Evolutionary conservation across 257 asterid species (phyloP).

Genomic region (Verbascum thapsus): DNA sequence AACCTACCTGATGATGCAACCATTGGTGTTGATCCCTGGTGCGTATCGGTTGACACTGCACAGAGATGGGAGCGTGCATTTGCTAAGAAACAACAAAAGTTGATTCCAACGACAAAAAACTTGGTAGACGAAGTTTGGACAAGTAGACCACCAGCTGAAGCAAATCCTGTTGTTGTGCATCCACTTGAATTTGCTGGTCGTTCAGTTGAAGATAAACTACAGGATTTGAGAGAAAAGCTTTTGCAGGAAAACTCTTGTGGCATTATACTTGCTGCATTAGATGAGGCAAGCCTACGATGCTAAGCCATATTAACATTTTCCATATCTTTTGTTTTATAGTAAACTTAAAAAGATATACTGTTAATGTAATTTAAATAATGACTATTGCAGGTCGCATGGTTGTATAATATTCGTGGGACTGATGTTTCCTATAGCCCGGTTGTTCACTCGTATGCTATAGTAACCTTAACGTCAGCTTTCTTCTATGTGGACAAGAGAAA

Average conservation of each 20-base stretch:
- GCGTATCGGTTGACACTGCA: conserved; percentile 90
- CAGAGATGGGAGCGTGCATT: conserved; percentile 81
- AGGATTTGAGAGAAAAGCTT: conserved; percentile 79
- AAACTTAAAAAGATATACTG: conserved; percentile 9
- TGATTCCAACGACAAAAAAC: conserved; percentile 66
- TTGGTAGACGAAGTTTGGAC: conserved; percentile 94
- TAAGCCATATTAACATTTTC: conserved; percentile 12
- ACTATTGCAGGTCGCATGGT: conserved; percentile 81
- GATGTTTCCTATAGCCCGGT: conserved; percentile 88
- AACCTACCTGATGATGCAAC: conserved; percentile 73
- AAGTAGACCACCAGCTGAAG: conserved; percentile 67
- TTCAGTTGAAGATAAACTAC: conserved; percentile 78
- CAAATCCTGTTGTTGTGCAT: conserved; percentile 72
- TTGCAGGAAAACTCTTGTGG: conserved; percentile 66
- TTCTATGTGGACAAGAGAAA: conserved; percentile 83
- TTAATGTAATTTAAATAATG: conserved; percentile 22
- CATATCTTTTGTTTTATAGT: conserved; percentile 10
- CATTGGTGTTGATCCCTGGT: conserved; percentile 94
- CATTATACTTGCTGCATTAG: conserved; percentile 73
- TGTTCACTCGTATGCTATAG: conserved; percentile 89
- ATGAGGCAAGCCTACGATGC: conserved; percentile 60
- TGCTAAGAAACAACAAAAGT: conserved; percentile 71
- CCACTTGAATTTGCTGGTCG: conserved; percentile 80
- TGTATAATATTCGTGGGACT: conserved; percentile 86
- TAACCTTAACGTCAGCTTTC: conserved; percentile 72